phyloP scores from a whole-genome alignment of 2,329 filamentous ascomycete genomes.

The Talaromyces sp. region DNA sequence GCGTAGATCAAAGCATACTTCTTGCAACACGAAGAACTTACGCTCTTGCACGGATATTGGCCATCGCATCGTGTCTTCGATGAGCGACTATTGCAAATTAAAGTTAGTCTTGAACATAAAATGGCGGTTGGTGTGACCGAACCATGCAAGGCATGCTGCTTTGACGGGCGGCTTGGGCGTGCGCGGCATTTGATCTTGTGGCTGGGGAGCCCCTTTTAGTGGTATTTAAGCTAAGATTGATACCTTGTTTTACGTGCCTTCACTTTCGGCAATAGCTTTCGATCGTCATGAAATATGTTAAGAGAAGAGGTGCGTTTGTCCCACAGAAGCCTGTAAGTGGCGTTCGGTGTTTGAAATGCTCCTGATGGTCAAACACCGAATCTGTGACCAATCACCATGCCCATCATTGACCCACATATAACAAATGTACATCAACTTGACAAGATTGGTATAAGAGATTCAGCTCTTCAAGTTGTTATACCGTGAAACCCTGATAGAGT shows the following conservation, averaged over 20 bases:
- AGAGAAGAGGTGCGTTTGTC: neutral
- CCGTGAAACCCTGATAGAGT: no score
- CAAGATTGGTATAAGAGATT: no score
- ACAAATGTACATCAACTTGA: no score
- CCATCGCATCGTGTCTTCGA: slow-evolving; percentile 31
- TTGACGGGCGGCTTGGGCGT: slow-evolving; percentile 17
- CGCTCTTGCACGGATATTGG: slow-evolving; percentile 21
- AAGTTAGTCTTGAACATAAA: neutral
- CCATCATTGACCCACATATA: no score
- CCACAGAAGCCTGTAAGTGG: neutral
- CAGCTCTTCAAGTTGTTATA: no score
- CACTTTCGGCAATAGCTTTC: neutral
- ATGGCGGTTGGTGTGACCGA: neutral
- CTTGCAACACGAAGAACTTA: slow-evolving; percentile 9
- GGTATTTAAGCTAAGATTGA: no score
- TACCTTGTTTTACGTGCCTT: neutral
- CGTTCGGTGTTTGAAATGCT: neutral
- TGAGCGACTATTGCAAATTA: slow-evolving; percentile 17
- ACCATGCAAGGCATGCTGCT: slow-evolving; percentile 25
- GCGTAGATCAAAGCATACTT: neutral
- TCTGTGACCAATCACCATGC: neutral
- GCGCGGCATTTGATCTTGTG: slow-evolving; percentile 6
- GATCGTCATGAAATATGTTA: neutral
- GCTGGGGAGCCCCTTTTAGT: no score
- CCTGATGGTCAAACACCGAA: neutral